Evolutionary conservation across 352 stramenopile genomes (phyloP).

Genomic region (Phytophthora litchii): DNA sequence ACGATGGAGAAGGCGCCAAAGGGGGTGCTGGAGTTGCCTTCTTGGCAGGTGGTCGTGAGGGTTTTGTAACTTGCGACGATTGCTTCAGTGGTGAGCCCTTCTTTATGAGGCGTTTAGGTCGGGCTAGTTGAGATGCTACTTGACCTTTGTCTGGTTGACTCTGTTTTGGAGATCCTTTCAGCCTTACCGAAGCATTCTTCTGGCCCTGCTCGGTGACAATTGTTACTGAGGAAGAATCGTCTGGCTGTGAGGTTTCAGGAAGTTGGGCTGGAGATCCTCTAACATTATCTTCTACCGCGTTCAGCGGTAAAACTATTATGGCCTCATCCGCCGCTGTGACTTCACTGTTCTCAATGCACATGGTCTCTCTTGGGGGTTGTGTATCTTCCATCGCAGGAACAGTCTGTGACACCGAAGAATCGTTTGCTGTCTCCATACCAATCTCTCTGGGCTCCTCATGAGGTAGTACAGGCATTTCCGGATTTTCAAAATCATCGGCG

Average conservation of each 20-base stretch:
- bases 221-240: neutral
- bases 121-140: neutral
- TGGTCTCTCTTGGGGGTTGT: neutral
- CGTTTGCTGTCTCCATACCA: neutral
- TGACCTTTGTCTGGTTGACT: conserved; percentile 2
- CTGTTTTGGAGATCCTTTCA: neutral
- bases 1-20: neutral
- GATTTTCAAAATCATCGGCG: conserved; percentile 5
- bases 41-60: conserved; percentile 12
- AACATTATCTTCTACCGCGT: neutral
- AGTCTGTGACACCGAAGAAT: neutral
- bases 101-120: conserved; percentile 4
- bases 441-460: neutral
- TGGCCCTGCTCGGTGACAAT: neutral
- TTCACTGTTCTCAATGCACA: neutral
- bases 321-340: neutral
- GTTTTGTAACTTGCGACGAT: conserved; percentile 8
- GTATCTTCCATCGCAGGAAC: conserved; percentile 1
- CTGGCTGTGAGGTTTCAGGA: neutral
- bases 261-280: neutral
- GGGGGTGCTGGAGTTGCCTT: neutral
- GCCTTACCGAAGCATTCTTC: neutral
- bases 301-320: neutral
- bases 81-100: neutral
- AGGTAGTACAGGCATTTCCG: neutral